A percentile compares a stretch with the other conserved stretches of the same genome.
phyloP scores from a whole-genome alignment of 1,139 yeast genomes.

The Saccharomyces hybrid region DNA sequence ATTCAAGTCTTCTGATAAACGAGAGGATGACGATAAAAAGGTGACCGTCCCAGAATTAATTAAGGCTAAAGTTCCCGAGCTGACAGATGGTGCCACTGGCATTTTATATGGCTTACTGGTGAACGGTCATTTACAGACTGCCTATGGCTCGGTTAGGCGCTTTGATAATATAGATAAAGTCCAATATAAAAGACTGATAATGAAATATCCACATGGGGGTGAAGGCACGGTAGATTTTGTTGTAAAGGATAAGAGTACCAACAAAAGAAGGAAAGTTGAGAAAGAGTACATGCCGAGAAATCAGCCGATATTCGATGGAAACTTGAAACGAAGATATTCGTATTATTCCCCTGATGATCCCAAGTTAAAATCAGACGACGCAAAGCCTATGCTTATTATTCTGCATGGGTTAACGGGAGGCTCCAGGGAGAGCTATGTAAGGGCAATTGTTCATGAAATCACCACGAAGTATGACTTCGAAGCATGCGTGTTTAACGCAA shows the following conservation, averaged over 20 bases:
- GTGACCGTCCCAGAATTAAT: conserved; percentile 24
- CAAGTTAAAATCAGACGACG: conserved; percentile 32
- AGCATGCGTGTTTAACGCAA: conserved; percentile 47
- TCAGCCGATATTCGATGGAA: conserved; percentile 13
- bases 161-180: conserved; percentile 38
- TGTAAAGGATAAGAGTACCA: conserved; percentile 38
- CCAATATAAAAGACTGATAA: conserved; percentile 47
- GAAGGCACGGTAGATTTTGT: conserved; percentile 55
- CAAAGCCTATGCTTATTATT: conserved; percentile 45
- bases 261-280: conserved; percentile 38
- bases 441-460: conserved; percentile 38
- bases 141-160: conserved; percentile 41
- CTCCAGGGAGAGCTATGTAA: conserved; percentile 49
- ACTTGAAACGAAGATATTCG: conserved; percentile 14
- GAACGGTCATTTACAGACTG: conserved; percentile 64
- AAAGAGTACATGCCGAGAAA: conserved; percentile 13
- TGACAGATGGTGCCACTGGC: conserved; percentile 36
- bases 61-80: conserved; percentile 36
- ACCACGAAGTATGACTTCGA: conserved; percentile 39
- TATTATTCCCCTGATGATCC: conserved; percentile 31
- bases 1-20: conserved; percentile 7
- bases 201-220: conserved; percentile 46
- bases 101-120: conserved; percentile 51
- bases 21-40: conserved; percentile 2
- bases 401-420: conserved; percentile 61